Percentiles rank a stretch among this genome's conserved stretches.
These are phyloP conservation scores for Cytospora piceicola DNA, from an alignment of 2,329 filamentous ascomycete species.

Conservation along the genomic window DNA sequence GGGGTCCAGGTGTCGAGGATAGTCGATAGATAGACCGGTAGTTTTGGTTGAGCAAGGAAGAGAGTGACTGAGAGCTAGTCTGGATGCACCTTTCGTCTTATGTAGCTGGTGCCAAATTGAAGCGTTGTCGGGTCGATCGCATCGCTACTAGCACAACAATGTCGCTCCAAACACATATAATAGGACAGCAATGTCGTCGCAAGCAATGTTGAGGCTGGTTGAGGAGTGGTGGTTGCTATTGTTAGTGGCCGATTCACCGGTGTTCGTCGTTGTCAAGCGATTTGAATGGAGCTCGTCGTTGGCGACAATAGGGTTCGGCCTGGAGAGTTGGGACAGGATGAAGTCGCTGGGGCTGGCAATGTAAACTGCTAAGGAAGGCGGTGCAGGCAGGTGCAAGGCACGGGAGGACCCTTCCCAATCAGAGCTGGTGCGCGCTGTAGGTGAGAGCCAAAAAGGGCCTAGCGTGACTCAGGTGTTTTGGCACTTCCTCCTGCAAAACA, in stretches of 20 bases:
- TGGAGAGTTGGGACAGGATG: conserved; percentile 19
- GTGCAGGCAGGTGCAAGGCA: conserved; percentile 9
- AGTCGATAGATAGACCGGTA: background rate
- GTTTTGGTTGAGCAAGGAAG: background rate
- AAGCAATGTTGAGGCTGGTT: conserved; percentile 7
- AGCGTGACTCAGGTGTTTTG: conserved; percentile 23
- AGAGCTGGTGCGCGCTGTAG: conserved; percentile 11
- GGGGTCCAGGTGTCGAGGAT: background rate
- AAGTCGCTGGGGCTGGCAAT: conserved; percentile 17
- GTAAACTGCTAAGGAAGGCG: conserved; percentile 15
- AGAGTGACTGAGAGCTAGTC: background rate
- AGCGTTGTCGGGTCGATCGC: conserved; percentile 9
- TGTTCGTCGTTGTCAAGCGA: conserved; percentile 3
- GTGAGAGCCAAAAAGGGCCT: conserved; percentile 10
- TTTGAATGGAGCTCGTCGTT: background rate
- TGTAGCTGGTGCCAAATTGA: conserved; percentile 12
- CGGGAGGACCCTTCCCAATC: conserved; percentile 20
- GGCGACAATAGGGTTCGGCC: conserved; percentile 4
- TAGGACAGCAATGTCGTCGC: conserved; percentile 18
- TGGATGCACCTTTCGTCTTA: background rate
- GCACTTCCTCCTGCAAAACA: conserved; percentile 24
- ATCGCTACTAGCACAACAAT: conserved; percentile 6
- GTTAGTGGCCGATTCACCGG: conserved; percentile 4
- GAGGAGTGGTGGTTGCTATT: conserved; percentile 4
- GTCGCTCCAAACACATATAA: conserved; percentile 3